Base-by-base conservation (phyloP, 805 yeast species). In the Candida lessepsii region DNA sequence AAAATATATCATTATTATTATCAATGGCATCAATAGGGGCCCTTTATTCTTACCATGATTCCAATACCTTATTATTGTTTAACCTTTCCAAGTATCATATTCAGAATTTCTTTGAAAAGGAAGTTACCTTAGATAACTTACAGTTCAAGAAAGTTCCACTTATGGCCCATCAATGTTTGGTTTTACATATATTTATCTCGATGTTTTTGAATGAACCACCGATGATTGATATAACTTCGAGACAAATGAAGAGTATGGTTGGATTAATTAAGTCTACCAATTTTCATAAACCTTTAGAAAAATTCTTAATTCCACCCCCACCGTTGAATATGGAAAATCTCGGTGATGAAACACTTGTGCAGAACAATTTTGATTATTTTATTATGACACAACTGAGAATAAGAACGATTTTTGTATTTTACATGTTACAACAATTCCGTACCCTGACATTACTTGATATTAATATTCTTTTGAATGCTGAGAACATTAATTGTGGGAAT, bases 1-100 rank as follows among this genome's bases (percentile, higher is more conserved):
- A 73, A 57, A 56, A 73, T 61, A 59, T 80, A 56, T 90, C 96
- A 2, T 69, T 90, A 33, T 57, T 87, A 5, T 65, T 89, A 40
- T 79, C 95, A 2, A 84, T 89, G 76, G 84, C 93, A 1, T 83
- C 96, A 11, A 78, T 90, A 42, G 98, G 98, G 30, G 96, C 96
- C 0, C 70, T 90, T 16, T 87, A 86, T 53, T 79, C 87, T 0
- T 87, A 84, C 62, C 89, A 85, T 53, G 84, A 88, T 23, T 65
- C 81, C 26, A 86, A 86, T 54, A 86, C 96, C 0, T 71, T 83
- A 51, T 67, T 84, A 8, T 61, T 85, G 42, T 83, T 82, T 58
- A 82, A 82, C 53, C 73, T 85, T 43, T 73, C 86, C 13, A 76
- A 85, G 53, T 76, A 67, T 40, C 77, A 82, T 47, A 77, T 84